phyloP scores from a whole-genome alignment of 2,329 filamentous ascomycete species.

The Cadophora gregata region DNA sequence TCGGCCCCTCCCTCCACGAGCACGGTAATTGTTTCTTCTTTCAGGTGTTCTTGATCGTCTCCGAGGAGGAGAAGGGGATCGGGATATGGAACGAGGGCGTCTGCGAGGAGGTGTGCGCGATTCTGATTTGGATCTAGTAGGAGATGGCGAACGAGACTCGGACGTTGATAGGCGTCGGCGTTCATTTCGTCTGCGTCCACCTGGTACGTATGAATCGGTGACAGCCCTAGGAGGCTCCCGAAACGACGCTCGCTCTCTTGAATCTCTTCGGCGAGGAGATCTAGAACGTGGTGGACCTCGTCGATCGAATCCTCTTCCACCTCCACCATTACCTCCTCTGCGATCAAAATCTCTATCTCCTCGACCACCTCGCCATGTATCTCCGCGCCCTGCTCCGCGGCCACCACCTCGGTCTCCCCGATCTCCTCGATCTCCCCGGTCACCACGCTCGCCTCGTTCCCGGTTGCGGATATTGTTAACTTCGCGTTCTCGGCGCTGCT shows the following conservation, averaged over 20 bases:
- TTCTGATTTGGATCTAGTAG: constrained; percentile 37
- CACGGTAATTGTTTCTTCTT: constrained; percentile 39
- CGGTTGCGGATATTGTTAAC: constrained; percentile 70
- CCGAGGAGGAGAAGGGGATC: constrained; percentile 44
- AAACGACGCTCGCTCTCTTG: constrained; percentile 46
- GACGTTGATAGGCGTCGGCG: constrained; percentile 42
- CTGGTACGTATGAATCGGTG: constrained; percentile 45
- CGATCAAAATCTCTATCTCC: constrained; percentile 53
- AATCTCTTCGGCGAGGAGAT: constrained; percentile 49
- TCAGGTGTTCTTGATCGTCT: constrained; percentile 42
- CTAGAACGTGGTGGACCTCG: constrained; percentile 53
- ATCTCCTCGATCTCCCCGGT: constrained; percentile 53
- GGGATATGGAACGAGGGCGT: constrained; percentile 40
- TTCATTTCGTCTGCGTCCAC: constrained; percentile 42
- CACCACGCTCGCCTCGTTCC: constrained; percentile 61
- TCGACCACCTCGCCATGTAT: constrained; percentile 53
- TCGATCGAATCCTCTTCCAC: constrained; percentile 48
- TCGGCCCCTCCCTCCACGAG: constrained; percentile 40
- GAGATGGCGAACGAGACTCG: constrained; percentile 41
- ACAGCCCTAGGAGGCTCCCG: constrained; percentile 35
- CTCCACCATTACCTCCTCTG: constrained; percentile 22
- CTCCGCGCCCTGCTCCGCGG: constrained; percentile 55
- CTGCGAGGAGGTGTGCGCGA: constrained; percentile 41
- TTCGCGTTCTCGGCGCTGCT: constrained; percentile 74
- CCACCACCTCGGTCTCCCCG: constrained; percentile 53